Base-by-base conservation (phyloP, 768 basidiomycete genomes). In the Suillus paluster region DNA sequence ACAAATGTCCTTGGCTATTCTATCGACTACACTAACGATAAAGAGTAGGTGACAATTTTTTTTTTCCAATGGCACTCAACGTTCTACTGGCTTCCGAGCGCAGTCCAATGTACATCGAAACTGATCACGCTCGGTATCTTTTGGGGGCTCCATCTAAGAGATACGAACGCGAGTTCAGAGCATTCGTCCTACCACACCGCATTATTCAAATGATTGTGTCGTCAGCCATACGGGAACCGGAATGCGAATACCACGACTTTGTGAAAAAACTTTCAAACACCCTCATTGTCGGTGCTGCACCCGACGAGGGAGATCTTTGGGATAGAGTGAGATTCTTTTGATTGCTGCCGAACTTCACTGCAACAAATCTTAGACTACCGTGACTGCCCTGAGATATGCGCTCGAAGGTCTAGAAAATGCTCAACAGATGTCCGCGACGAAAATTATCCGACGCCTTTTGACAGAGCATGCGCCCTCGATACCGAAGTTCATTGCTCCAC, bases 71-170 rank as follows among this genome's bases (percentile, higher is more conserved):
- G 6, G n/a, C 59, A 46, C 7, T 46, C 58, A 33, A 62, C 15
- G 39, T 15, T 54, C 34, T 58, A 30, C 17, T n/a, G 9, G 59
- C 58, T 42, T 58, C 23, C 36, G 41, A 49, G 57, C 52, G 23
- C 64, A 92, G 91, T 19, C 84, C 88, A 1, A 73, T 91, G 11
- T 90, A 80, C 61, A 78, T 94, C 25, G 85, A 91, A 65, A 91
- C 91, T 0, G 64, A 78, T 19, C 81, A 79, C 58, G 87, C 88
- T 0, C 86, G 84, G 80, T 92, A 91, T 69, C 81, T 84, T 38
- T 73, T 92, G 30, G 72, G 76, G 19, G 66, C 57, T 8, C 86
- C 90, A 0, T 79, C 83, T 2, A 66, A 68, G 21, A 66, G 61
- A 23, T 92, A 92, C 59, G 64, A 66, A 10, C 65, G 45, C 11